Conservation (phyloP, 2,329 filamentous ascomycete genomes). For the Xylaria sp. region DNA sequence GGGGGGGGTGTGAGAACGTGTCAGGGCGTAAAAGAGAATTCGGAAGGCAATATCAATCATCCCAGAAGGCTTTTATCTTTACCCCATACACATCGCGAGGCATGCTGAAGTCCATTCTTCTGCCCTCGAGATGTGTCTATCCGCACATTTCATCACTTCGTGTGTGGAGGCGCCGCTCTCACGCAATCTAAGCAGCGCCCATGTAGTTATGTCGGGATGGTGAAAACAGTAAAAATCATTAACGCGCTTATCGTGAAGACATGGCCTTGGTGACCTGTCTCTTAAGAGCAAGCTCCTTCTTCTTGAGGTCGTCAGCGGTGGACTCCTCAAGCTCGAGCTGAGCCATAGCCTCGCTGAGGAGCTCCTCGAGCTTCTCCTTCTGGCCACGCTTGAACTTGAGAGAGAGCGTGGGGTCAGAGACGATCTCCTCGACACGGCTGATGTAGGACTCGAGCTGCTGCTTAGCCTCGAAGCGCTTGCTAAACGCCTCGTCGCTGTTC, state of each 20-base stretch:
- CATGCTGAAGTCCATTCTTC: slow-evolving; percentile 22
- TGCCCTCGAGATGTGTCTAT: slow-evolving; percentile 26
- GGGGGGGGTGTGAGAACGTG: slow-evolving; percentile 24
- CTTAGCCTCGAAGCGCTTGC: slow-evolving; percentile 98
- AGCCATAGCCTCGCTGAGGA: slow-evolving; percentile 94
- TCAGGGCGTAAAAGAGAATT: slow-evolving; percentile 23
- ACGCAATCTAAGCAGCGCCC: slow-evolving; percentile 27
- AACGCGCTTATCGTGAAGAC: slow-evolving; percentile 68
- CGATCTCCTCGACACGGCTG: slow-evolving; percentile 95
- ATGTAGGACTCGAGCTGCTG: slow-evolving; percentile 99
- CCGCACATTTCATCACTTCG: slow-evolving; percentile 25
- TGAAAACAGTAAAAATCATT: slow-evolving; percentile 26
- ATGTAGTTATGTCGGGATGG: slow-evolving; percentile 26
- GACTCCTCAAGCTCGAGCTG: slow-evolving; percentile 95
- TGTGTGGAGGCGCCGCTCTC: slow-evolving; percentile 23
- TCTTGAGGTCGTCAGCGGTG: slow-evolving; percentile 90
- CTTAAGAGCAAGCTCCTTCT: slow-evolving; percentile 99
- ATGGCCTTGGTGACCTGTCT: slow-evolving; percentile 97
- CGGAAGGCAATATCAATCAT: slow-evolving; percentile 27
- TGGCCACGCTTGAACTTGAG: slow-evolving; percentile 98
- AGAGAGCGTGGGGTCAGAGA: slow-evolving; percentile 91
- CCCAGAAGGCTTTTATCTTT: slow-evolving; percentile 30
- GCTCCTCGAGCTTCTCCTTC: slow-evolving; percentile 99
- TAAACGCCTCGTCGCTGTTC: slow-evolving; percentile 94
- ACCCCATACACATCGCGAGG: slow-evolving; percentile 26